A percentile compares a stretch with the other conserved stretches of the same genome.
phyloP scores from a whole-genome alignment of 768 basidiomycete species.

The Gautieria morchelliformis region DNA sequence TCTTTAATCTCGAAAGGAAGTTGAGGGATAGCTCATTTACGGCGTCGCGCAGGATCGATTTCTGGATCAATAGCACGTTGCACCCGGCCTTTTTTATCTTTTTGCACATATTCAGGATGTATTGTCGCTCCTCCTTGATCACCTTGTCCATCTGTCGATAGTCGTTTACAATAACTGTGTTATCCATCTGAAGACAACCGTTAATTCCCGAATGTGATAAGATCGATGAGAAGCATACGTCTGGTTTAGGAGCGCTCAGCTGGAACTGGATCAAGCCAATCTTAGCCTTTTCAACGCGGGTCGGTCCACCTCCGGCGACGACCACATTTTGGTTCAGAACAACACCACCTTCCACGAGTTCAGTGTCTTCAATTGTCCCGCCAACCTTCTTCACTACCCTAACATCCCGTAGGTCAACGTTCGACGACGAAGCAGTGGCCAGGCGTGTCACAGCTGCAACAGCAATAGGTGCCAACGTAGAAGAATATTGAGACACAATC shows the following conservation, averaged over 20 bases:
- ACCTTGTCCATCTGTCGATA: slow-evolving; percentile 99
- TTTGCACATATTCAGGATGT: slow-evolving; percentile 95
- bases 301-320: slow-evolving; percentile 82
- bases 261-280: slow-evolving; percentile 99
- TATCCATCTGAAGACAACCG: slow-evolving; percentile 67
- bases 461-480: slow-evolving; percentile 95
- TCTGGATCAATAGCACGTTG: slow-evolving; percentile 98
- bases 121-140: slow-evolving; percentile 97
- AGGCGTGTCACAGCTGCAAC: slow-evolving; percentile 93
- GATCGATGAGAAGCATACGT: slow-evolving; percentile 44
- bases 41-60: slow-evolving; percentile 98
- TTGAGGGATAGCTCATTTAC: slow-evolving; percentile 96
- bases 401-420: slow-evolving; percentile 94
- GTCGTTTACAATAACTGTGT: slow-evolving; percentile 98
- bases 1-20: slow-evolving; percentile 94
- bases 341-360: slow-evolving; percentile 81
- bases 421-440: slow-evolving; percentile 79
- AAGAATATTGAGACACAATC: slow-evolving; percentile 99
- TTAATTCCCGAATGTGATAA: not conserved
- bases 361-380: slow-evolving; percentile 98
- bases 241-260: slow-evolving; percentile 93
- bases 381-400: slow-evolving; percentile 97
- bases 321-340: slow-evolving; percentile 97
- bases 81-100: slow-evolving; percentile 99
- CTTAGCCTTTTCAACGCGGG: slow-evolving; percentile 95